Evolutionary conservation across 2,329 filamentous ascomycete genomes (phyloP), one percentile per base, ranked within the genome.

Genomic region (Allantophomopsis lycopodina): DNA sequence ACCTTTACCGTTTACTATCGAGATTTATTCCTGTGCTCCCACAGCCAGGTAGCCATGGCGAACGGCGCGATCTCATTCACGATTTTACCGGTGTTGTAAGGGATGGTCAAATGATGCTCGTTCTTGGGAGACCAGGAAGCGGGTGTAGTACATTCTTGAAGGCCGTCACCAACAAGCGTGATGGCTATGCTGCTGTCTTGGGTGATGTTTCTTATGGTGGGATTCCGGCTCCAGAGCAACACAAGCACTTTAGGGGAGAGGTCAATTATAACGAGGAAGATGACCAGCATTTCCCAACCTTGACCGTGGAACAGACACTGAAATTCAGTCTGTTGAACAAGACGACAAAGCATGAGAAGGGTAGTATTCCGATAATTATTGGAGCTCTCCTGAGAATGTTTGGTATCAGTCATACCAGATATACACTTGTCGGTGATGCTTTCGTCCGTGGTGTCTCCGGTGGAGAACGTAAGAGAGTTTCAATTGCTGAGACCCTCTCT

Each of bases 91-190:
- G 80, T 14, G 67, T 76, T 32, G 71, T 85, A 8, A 68, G 74
- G 20, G 73, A 77, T 47, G 76, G 76, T 21, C 77, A 83, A 55
- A 83, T 83, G 76, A 73, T 83, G 67, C 62, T 84, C 13, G 77
- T 82, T 0, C 65, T 88, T 1, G 83, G 83, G 6, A 65, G 79
- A 8, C 83, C 83, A 1, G 83, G 83, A 4, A 70, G 76, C 18
- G 79, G 79, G 20, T 86, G 81, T 54, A 83, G 79, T 0, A 81
- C 79, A 0, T 63, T 86, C 13, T 63, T 87, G 35, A 85, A 81
- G 49, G 64, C 80, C 48, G 63, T 86, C 4, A 66, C 77, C 38
- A 85, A 85, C 49, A 68, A 72, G 41, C 62, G 78, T 31, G 59
- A 57, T 5, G 78, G 78, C 2, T 83, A 71, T 46, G 63, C 67